Evolutionary conservation across 805 yeast species (phyloP).

Genomic region (Metschnikowia sp.): DNA sequence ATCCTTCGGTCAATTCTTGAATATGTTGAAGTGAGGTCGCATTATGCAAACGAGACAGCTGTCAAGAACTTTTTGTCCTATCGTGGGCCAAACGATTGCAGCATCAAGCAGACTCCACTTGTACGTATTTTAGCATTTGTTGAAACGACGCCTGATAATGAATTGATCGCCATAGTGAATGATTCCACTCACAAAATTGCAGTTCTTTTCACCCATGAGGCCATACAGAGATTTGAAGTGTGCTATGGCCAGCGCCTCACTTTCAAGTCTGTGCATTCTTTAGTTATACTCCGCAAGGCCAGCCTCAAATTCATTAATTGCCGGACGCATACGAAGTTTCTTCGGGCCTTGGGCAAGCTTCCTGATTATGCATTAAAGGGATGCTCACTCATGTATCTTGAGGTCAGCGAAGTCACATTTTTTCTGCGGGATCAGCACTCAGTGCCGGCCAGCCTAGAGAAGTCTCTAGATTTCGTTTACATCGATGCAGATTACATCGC

Average conservation of each 20-base stretch:
- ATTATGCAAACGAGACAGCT: constrained; percentile 4
- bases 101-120: constrained; percentile 22
- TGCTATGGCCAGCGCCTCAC: constrained; percentile 34
- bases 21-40: background rate
- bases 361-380: background rate
- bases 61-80: constrained; percentile 17
- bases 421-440: constrained; percentile 31
- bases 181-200: constrained; percentile 31
- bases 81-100: constrained; percentile 7
- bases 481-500: constrained; percentile 15
- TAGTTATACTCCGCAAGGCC: constrained; percentile 28
- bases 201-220: constrained; percentile 26
- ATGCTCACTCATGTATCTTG: constrained; percentile 23
- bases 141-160: constrained; percentile 21
- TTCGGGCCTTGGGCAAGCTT: background rate
- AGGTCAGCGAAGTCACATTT: constrained; percentile 28
- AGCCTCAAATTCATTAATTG: constrained; percentile 22
- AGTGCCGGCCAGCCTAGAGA: constrained; percentile 21
- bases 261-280: constrained; percentile 23
- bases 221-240: constrained; percentile 30
- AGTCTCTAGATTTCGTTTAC: constrained; percentile 23
- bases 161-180: constrained; percentile 28
- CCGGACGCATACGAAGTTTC: background rate
- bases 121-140: constrained; percentile 27
- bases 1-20: constrained; percentile 8